Conservation (phyloP, 2,329 filamentous ascomycete genomes). For the Plectosphaerella cucumerina region DNA sequence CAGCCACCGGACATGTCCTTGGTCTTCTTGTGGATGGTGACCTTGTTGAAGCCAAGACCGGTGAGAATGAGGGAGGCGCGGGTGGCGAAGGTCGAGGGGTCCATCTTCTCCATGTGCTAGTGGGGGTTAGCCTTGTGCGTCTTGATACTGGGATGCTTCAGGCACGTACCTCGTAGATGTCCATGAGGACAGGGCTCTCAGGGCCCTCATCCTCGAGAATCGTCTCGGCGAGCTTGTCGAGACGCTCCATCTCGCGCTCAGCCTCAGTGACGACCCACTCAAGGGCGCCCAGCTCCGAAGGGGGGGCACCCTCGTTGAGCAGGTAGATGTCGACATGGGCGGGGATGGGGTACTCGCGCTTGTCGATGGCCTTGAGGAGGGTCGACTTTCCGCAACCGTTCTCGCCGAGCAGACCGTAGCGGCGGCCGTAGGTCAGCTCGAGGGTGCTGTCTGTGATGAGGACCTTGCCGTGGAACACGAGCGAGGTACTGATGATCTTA, state of each 20-base stretch:
- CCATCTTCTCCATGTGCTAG: slow-evolving; percentile 98
- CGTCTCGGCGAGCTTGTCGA: slow-evolving; percentile 85
- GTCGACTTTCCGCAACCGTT: slow-evolving; percentile 99
- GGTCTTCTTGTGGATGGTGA: slow-evolving; percentile 97
- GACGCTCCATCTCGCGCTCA: slow-evolving; percentile 82
- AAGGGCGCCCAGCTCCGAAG: slow-evolving; percentile 81
- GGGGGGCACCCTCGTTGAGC: slow-evolving; percentile 92
- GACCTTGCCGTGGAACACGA: slow-evolving; percentile 97
- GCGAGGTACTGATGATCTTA: slow-evolving; percentile 89
- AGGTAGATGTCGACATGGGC: slow-evolving; percentile 98
- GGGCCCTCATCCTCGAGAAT: slow-evolving; percentile 90
- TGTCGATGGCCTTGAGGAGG: slow-evolving; percentile 89
- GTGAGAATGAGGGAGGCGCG: slow-evolving; percentile 95
- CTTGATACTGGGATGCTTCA: neutral
- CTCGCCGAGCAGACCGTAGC: slow-evolving; percentile 94
- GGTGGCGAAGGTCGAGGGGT: slow-evolving; percentile 93
- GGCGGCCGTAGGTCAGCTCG: slow-evolving; percentile 86
- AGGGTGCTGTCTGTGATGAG: slow-evolving; percentile 91
- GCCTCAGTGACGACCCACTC: slow-evolving; percentile 98
- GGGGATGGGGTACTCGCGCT: slow-evolving; percentile 92
- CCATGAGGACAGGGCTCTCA: slow-evolving; percentile 83
- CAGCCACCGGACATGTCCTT: slow-evolving; percentile 99
- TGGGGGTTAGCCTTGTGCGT: neutral
- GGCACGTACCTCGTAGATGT: slow-evolving; percentile 83
- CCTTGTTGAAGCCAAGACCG: slow-evolving; percentile 98